Conservation (phyloP, 257 asterid species). For the Solanum chmielewskii region DNA sequence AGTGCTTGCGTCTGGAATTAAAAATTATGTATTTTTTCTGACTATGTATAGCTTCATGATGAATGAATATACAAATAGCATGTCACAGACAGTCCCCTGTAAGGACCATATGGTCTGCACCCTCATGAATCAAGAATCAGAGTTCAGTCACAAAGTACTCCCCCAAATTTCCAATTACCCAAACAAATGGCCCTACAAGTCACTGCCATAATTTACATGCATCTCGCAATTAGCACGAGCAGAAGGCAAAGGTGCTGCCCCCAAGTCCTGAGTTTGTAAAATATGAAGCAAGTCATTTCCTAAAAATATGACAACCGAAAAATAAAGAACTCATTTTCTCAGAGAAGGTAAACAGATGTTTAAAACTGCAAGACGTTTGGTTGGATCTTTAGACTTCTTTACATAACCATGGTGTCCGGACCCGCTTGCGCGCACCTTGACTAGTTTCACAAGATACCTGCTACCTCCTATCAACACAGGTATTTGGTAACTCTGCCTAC, state of each 20-base stretch:
- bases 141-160: background rate
- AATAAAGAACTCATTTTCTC: background rate
- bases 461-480: background rate
- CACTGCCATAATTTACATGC: background rate
- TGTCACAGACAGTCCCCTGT: background rate
- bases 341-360: background rate
- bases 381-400: background rate
- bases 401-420: background rate
- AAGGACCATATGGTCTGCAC: background rate
- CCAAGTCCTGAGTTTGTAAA: background rate
- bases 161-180: background rate
- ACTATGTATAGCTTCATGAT: background rate
- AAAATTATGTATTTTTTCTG: background rate
- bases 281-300: background rate
- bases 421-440: background rate
- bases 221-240: background rate
- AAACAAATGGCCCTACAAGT: background rate
- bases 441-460: background rate
- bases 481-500: background rate
- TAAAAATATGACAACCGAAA: background rate
- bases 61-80: background rate
- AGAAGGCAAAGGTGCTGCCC: background rate
- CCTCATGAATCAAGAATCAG: background rate
- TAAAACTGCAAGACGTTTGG: background rate
- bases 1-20: background rate